These are phyloP conservation scores for Yamagishiella unicocca DNA, from an alignment of 139 green algal genomes.

Conservation along the genomic window DNA sequence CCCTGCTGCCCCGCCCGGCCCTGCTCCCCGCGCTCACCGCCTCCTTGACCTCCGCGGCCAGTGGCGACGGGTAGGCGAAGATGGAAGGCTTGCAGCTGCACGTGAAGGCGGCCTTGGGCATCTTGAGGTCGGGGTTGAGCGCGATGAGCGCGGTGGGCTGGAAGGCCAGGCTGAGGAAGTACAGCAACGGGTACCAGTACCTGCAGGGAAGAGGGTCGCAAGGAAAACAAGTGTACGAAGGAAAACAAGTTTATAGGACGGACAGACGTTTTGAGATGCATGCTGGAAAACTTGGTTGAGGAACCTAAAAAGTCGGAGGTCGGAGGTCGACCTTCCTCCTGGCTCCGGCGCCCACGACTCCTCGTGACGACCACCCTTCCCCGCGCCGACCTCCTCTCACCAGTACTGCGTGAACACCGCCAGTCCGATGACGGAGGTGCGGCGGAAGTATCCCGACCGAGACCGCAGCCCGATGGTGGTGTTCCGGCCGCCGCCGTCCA, in stretches of 20 bases:
- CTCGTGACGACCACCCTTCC: neutral
- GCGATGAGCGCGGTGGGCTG: conserved; percentile 91
- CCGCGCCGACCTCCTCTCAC: conserved; percentile 48
- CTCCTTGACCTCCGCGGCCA: conserved; percentile 76
- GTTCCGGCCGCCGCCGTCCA: conserved; percentile 96
- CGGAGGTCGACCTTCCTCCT: no score
- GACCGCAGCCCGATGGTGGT: conserved; percentile 86
- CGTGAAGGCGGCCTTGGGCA: conserved; percentile 80
- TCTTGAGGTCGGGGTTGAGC: conserved; percentile 84
- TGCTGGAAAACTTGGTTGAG: no score
- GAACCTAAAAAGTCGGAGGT: no score
- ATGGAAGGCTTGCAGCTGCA: conserved; percentile 80
- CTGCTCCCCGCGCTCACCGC: conserved; percentile 37
- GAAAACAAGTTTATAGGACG: no score
- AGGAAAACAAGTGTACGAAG: no score
- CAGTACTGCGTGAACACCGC: conserved; percentile 98
- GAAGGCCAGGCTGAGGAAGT: conserved; percentile 92
- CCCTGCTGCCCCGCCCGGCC: no score
- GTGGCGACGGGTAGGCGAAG: conserved; percentile 92
- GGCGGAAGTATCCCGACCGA: conserved; percentile 83
- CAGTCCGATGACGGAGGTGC: conserved; percentile 90
- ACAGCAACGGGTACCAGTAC: conserved; percentile 97
- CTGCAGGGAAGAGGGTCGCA: conserved; percentile 28
- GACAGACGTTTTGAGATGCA: no score
- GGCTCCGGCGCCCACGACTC: no score